Conservation (phyloP, 108 stramenopile species). For the Fragilariopsis cylindrus region DNA sequence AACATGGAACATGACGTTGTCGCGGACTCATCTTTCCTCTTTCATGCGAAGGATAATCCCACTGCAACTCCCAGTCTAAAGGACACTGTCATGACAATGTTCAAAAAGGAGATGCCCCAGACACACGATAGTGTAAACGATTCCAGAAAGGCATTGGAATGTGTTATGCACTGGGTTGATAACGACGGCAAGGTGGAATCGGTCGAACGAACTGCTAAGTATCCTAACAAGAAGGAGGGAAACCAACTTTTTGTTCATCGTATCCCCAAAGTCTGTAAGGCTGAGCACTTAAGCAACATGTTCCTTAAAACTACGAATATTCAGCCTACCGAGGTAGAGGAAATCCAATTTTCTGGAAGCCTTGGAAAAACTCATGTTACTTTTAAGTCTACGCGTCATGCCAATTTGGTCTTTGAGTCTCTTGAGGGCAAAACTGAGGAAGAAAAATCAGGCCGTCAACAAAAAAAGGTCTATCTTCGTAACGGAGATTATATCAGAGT, state of each 20-base stretch:
- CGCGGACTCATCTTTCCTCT: slow-evolving; percentile 90
- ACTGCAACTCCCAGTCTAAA: slow-evolving; percentile 64
- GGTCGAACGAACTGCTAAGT: slow-evolving; percentile 45
- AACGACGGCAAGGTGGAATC: slow-evolving; percentile 61
- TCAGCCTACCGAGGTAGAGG: slow-evolving; percentile 55
- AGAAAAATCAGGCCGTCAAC: slow-evolving; percentile 79
- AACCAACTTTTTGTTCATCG: slow-evolving; percentile 78
- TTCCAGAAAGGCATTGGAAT: slow-evolving; percentile 68
- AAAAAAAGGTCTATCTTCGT: slow-evolving; percentile 83
- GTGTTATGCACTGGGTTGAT: slow-evolving; percentile 50
- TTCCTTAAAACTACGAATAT: slow-evolving; percentile 67
- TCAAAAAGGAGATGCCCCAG: slow-evolving; percentile 78
- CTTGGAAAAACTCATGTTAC: slow-evolving; percentile 72
- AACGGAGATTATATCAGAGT: slow-evolving; percentile 76
- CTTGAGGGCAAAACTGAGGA: slow-evolving; percentile 59
- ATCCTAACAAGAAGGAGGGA: slow-evolving; percentile 19
- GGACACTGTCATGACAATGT: slow-evolving; percentile 59
- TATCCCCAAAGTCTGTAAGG: slow-evolving; percentile 54
- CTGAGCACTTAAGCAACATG: slow-evolving; percentile 65
- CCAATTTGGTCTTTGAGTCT: slow-evolving; percentile 71
- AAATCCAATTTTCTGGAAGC: slow-evolving; percentile 62
- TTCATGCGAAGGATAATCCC: slow-evolving; percentile 50
- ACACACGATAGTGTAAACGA: slow-evolving; percentile 90
- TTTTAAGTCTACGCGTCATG: slow-evolving; percentile 61
- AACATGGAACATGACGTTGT: slow-evolving; percentile 81